A percentile compares a stretch with the other conserved stretches of the same genome.
phyloP scores from a whole-genome alignment of 2,329 filamentous ascomycete genomes.

The Phymatotrichopsis omnivora region DNA sequence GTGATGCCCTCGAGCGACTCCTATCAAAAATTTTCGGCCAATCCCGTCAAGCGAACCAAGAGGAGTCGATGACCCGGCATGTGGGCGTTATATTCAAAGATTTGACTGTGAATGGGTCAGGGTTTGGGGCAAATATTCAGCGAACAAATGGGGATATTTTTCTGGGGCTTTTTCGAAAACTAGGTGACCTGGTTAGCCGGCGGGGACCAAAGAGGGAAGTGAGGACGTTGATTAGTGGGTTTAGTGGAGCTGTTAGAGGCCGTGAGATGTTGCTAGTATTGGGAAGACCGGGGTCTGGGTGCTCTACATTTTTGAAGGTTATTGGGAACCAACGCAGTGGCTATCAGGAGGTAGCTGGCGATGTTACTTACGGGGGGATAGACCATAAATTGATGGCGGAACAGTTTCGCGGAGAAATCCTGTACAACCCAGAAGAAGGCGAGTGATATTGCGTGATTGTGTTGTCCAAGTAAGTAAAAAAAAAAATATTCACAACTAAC shows the following conservation, averaged over 20 bases:
- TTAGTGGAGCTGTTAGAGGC: constrained; percentile 26
- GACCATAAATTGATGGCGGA: constrained; percentile 45
- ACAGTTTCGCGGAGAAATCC: constrained; percentile 54
- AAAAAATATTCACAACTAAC: constrained; percentile 36
- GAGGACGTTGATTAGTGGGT: constrained; percentile 25
- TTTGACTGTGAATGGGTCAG: constrained; percentile 59
- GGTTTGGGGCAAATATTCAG: constrained; percentile 53
- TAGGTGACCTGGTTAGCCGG: constrained; percentile 39
- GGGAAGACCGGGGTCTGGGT: constrained; percentile 63
- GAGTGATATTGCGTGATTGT: constrained; percentile 36
- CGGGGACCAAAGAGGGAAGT: constrained; percentile 30
- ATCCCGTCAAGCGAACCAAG: constrained; percentile 52
- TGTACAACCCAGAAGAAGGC: constrained; percentile 63
- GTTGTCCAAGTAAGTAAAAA: too few species aligned
- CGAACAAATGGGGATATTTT: constrained; percentile 49
- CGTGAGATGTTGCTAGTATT: constrained; percentile 83
- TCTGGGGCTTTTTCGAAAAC: constrained; percentile 40
- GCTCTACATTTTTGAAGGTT: constrained; percentile 55
- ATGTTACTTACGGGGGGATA: constrained; percentile 46
- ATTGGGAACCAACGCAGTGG: constrained; percentile 50
- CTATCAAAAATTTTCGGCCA: constrained; percentile 63
- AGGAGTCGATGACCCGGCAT: constrained; percentile 60
- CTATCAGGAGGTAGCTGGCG: constrained; percentile 32
- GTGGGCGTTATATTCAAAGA: constrained; percentile 60
- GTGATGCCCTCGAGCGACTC: constrained; percentile 49